Base-by-base conservation (phyloP, 768 basidiomycete species). In the Rhodotorula sphaerocarpa region DNA sequence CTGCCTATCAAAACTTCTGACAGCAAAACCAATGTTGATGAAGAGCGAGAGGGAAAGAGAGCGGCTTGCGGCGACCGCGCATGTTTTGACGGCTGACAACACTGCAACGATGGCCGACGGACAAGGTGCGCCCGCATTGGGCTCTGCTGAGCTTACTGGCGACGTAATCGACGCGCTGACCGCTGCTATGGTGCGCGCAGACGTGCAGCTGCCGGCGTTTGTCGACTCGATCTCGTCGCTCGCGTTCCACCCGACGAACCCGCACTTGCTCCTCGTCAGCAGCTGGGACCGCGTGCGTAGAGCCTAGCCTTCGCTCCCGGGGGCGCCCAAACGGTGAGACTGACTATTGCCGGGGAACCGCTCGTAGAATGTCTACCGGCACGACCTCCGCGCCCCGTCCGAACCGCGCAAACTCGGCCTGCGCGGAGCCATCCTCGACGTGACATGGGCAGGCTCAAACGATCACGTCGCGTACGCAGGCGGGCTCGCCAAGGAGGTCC, bases 391-490 rank as follows among this genome's bases (percentile, higher is more conserved):
- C 77, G 75, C 83, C 68, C 70, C 83, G 70, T 67, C 67, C 3
- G 74, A 82, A 33, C 84, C 83, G 71, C 80, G 83, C n/a, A 89
- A 88, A 68, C 89, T 88, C 70, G 86, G 90, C 48, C 87, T 93
- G 63, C 83, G 88, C 25, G 90, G 90, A 7, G 87, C 91, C 0
- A 85, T 96, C 15, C 79, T 97, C n/a, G 82, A 86, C 3, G 86
- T 86, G 66, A 79, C 83, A 57, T 97, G 71, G 70, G 70, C 61
- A 18, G 36, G 45, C 2, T 14, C 46, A 71, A 73, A 23, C 61
- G 80, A 78, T 1, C 76, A 76, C 11, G 81, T 82, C 59, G 90
- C 81, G 0, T 96, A 83, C 72, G 90, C 87, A 59, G 93, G 90
- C 7, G 90, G 91, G 0, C 77, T 95, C 27, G 90, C 91, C 70